A percentile compares a stretch with the other conserved stretches of the same genome.
Conservation (phyloP, 2,329 filamentous ascomycete genomes). For the Paecilomyces sp. region DNA sequence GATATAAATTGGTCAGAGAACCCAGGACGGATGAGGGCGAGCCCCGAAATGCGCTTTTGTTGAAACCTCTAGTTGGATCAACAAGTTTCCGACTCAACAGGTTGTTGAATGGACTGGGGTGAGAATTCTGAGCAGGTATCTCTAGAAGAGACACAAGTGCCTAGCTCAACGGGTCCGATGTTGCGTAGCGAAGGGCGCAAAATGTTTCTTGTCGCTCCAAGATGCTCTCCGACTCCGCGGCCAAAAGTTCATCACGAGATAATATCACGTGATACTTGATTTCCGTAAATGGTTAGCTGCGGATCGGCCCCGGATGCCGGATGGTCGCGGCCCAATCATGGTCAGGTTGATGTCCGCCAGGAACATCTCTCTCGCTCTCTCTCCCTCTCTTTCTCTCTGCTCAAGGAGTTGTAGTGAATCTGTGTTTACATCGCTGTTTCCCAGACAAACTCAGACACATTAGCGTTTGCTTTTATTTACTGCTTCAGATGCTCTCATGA, state of each 20-base stretch:
- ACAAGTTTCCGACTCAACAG: not conserved
- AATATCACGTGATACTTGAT: not conserved
- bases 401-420: not conserved
- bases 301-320: not conserved
- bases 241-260: not conserved
- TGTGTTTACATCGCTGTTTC: too few species aligned
- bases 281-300: not conserved
- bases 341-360: not conserved
- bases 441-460: too few species aligned
- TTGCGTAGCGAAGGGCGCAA: not conserved
- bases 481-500: too few species aligned
- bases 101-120: not conserved
- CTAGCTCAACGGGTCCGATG: not conserved
- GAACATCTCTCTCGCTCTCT: not conserved
- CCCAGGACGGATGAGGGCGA: not conserved
- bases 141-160: not conserved
- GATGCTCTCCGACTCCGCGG: not conserved
- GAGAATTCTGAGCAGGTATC: not conserved
- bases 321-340: not conserved
- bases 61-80: not conserved
- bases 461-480: too few species aligned
- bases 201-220: not conserved
- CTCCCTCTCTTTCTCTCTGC: not conserved
- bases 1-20: constrained; percentile 4
- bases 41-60: not conserved